Base-by-base conservation (phyloP, 208 protist genomes). In the Kentomonas sorsogonicus region DNA sequence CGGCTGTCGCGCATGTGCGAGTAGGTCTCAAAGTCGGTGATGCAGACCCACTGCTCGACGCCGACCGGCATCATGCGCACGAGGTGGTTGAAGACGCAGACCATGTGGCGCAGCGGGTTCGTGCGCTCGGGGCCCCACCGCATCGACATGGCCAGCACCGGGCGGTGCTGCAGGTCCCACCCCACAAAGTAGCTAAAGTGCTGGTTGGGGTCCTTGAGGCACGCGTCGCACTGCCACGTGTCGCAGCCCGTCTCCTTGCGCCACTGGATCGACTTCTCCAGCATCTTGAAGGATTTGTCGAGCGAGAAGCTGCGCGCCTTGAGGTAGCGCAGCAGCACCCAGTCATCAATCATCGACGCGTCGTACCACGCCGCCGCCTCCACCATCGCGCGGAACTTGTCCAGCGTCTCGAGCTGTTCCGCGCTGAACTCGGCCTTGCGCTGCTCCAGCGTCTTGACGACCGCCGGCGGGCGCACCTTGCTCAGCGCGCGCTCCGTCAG, bases 11-110 rank as follows among this genome's bases (percentile, higher is more conserved):
- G 54, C 9, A 89, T 15, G 63, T 93, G 79, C 20, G 82, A 90
- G 71, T 88, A 93, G 4, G 77, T 86, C 27, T 84, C 82, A 62
- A 93, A 93, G 63, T 93, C 86, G 7, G 86, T 93, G 44, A 93
- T 45, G 47, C 77, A 90, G 1, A 90, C 79, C 83, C 81, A 90
- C 86, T 89, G 66, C 64, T 88, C 81, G 10, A 93, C 82, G 0
- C 86, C 86, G n/a, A 77, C 77, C 2, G 86, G 86, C 86, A 93
- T 93, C 63, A 80, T 50, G 26, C 60, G 46, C 48, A 78, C 59
- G 41, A 90, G 20, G 67, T 90, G 82, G 38, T 88, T 88, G 72
- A 90, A 93, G 33, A 41, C 30, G 45, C 39, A 65, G 29, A 90
- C 72, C 64, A 81, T 85, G 66, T 93, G 86, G 22, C 44, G 66